These are phyloP conservation scores for Sarocladiaceae sp. DNA, from an alignment of 2,329 filamentous ascomycete species.

Conservation along the genomic window DNA sequence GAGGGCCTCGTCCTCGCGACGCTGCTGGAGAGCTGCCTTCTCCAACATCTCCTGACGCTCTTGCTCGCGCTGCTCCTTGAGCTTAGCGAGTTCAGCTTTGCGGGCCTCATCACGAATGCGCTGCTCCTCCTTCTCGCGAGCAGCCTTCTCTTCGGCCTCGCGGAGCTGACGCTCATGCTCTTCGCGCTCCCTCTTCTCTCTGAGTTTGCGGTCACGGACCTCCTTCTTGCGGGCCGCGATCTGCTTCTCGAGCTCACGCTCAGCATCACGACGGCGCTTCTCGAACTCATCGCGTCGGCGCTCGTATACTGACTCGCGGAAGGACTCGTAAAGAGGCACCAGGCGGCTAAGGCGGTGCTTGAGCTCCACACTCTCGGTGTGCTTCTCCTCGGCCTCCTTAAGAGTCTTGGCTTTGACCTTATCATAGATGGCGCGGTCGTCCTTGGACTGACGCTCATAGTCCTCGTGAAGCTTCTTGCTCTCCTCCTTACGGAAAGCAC, in stretches of 20 bases:
- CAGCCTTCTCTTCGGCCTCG: slow-evolving; percentile 81
- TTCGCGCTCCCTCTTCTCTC: slow-evolving; percentile 78
- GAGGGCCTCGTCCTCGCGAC: slow-evolving; percentile 84
- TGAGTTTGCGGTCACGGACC: slow-evolving; percentile 71
- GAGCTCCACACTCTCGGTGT: slow-evolving; percentile 84
- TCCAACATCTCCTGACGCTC: slow-evolving; percentile 63
- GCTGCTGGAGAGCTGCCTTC: slow-evolving; percentile 63
- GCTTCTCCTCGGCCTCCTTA: slow-evolving; percentile 75
- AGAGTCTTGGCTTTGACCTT: slow-evolving; percentile 70
- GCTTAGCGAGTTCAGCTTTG: slow-evolving; percentile 60
- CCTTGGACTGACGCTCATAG: slow-evolving; percentile 74
- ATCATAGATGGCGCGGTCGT: slow-evolving; percentile 75
- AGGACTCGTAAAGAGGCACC: slow-evolving; percentile 76
- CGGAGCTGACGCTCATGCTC: slow-evolving; percentile 70
- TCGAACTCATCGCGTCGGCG: slow-evolving; percentile 93
- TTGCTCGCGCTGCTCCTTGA: slow-evolving; percentile 59
- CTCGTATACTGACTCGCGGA: slow-evolving; percentile 75
- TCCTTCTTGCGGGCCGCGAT: slow-evolving; percentile 85
- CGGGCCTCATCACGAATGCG: slow-evolving; percentile 73
- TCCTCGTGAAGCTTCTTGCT: slow-evolving; percentile 83
- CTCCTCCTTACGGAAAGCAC: slow-evolving; percentile 94
- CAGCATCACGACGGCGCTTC: slow-evolving; percentile 83
- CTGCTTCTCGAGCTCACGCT: slow-evolving; percentile 88
- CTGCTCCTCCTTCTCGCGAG: slow-evolving; percentile 80
- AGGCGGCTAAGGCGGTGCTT: slow-evolving; percentile 88